Evolutionary conservation across 176 grass and related monocot genomes (phyloP), one percentile per base, ranked within the genome.

Genomic region (Ensete ventricosum): DNA sequence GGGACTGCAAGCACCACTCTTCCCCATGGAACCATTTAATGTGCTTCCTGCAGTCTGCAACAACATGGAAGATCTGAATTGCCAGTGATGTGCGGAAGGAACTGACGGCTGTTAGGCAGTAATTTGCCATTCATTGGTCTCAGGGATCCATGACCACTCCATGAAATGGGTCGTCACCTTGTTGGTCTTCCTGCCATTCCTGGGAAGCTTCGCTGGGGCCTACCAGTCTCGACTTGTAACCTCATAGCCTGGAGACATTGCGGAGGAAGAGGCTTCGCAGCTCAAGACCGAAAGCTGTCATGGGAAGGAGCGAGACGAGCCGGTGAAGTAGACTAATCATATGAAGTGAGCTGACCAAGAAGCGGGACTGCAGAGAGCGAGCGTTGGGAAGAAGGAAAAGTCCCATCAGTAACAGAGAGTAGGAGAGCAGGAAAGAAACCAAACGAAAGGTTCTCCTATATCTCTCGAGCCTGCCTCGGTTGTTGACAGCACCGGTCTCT

Each of bases 261-360:
- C 5, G 57, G 65, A 43, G 65, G 14, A 14, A 68, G 6, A 3
- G 20, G 14, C 9, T 34, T 24, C 13, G 0, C 0, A 69, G 27
- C 29, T 69, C 66, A 76, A 62, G 58, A 62, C 17, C n/a, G 17
- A 43, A 63, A 16, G 26, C 9, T 49, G 64, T 20, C 11, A 64
- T 63, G 11, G 43, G 51, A 76, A 62, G 9, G 34, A 52, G 34
- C 52, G 22, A 11, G 9, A 16, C 34, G 52, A 25, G 11, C 54
- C 21, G 57, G 25, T 63, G 69, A 71, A 53, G 64, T 73, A 25
- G 78, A 73, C 78, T 54, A 34, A 80, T 73, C 78, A 73, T 80
- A 64, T n/a, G 55, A 23, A 6, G 21, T 43, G 48, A 78, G 62
- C 50, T 78, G 76, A 67, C n/a, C n/a, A 53, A 50, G 66, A 79